A percentile compares a stretch with the other conserved stretches of the same genome.
Conservation (phyloP, 192 early-diverging fungal species). For the Piromyces sp. region DNA sequence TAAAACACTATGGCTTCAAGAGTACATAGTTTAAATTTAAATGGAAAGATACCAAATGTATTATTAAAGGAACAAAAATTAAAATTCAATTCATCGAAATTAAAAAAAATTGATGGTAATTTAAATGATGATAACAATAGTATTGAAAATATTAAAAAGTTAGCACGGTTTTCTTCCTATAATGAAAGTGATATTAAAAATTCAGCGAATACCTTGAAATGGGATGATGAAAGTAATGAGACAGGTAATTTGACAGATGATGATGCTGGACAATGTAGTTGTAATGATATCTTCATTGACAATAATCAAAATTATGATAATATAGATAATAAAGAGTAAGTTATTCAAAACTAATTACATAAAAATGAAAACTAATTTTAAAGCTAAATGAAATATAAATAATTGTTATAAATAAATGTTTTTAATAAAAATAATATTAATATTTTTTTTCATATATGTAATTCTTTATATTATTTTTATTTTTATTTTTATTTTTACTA, state of each 20-base stretch:
- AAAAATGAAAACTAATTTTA: too few species aligned
- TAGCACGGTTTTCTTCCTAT: neutral
- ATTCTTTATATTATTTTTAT: too few species aligned
- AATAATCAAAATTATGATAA: neutral
- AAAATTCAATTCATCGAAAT: neutral
- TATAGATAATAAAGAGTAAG: too few species aligned
- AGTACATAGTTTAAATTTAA: neutral
- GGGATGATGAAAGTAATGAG: neutral
- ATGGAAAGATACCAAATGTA: neutral
- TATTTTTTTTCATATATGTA: too few species aligned
- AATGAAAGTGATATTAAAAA: neutral
- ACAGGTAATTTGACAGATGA: neutral
- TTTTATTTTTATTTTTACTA: too few species aligned
- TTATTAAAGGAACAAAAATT: neutral
- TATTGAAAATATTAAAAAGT: neutral
- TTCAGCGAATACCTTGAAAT: neutral
- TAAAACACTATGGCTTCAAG: neutral
- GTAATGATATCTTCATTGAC: neutral
- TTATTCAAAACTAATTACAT: too few species aligned
- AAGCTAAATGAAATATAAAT: too few species aligned
- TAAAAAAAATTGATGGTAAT: neutral
- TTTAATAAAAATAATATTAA: too few species aligned
- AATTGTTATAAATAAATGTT: too few species aligned
- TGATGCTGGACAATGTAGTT: neutral
- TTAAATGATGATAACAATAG: neutral